Percentiles rank a stretch among this genome's conserved stretches.
Conservation (phyloP, 2,329 filamentous ascomycete species). For the Capronia coronata region DNA sequence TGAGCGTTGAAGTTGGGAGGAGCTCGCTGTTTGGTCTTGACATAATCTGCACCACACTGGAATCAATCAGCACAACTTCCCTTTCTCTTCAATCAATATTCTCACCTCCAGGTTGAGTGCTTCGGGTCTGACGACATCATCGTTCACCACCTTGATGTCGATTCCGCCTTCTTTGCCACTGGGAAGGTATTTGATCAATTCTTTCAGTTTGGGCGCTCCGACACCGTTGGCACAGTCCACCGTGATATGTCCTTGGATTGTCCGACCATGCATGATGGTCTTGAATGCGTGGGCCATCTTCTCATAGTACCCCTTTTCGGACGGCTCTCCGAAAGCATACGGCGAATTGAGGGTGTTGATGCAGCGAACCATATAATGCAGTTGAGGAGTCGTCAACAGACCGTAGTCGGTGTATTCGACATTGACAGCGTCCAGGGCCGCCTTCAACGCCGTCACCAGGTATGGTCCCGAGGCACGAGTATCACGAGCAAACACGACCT, state of each 20-base stretch:
- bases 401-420: conserved; percentile 77
- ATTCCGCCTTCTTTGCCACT: conserved; percentile 60
- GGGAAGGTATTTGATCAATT: conserved; percentile 78
- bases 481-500: conserved; percentile 84
- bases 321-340: conserved; percentile 80
- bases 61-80: conserved; percentile 22
- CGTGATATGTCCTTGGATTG: conserved; percentile 64
- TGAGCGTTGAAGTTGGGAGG: conserved; percentile 74
- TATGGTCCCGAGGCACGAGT: conserved; percentile 86
- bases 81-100: not conserved
- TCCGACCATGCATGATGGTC: conserved; percentile 70
- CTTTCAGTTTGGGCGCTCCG: conserved; percentile 80
- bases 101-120: conserved; percentile 78
- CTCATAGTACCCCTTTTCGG: conserved; percentile 88
- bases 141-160: conserved; percentile 82
- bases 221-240: conserved; percentile 98
- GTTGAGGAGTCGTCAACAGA: conserved; percentile 90
- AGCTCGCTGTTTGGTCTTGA: conserved; percentile 92
- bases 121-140: conserved; percentile 85
- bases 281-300: conserved; percentile 83
- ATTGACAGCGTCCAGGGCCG: conserved; percentile 69
- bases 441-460: conserved; percentile 70
- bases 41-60: conserved; percentile 88
- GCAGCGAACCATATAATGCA: conserved; percentile 93
- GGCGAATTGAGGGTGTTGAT: conserved; percentile 86